Percentiles rank a stretch among this genome's conserved stretches.
Conservation (phyloP, 768 basidiomycete genomes). For the Auricularia sp. region DNA sequence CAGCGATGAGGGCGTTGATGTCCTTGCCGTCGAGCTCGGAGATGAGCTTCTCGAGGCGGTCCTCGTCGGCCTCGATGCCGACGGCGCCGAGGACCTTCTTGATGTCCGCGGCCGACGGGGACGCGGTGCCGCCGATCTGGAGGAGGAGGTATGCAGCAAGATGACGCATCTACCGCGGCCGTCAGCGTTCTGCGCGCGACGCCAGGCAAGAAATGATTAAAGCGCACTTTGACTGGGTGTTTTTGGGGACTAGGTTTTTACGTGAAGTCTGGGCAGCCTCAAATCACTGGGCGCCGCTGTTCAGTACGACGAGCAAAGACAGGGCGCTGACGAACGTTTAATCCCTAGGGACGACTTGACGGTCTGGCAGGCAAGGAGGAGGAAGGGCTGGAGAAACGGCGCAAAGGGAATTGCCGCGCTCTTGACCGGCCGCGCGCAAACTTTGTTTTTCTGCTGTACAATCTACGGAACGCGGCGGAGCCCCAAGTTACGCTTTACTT, state of each 20-base stretch:
- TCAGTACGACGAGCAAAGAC: not conserved
- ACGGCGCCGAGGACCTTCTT: constrained; percentile 78
- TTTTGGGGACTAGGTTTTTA: constrained; percentile 18
- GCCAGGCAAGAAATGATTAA: not conserved
- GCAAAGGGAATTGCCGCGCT: not conserved
- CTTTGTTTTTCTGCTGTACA: not conserved
- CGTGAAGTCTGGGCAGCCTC: constrained; percentile 65
- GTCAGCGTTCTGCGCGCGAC: not conserved
- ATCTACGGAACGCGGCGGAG: not conserved
- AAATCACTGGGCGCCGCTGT: constrained; percentile 49
- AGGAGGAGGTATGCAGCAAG: constrained; percentile 97
- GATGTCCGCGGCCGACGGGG: constrained; percentile 78
- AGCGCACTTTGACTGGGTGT: constrained; percentile 33
- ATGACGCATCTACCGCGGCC: constrained; percentile 61
- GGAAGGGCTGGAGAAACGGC: not conserved
- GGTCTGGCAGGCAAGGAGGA: constrained; percentile 27
- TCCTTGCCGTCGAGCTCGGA: constrained; percentile 88
- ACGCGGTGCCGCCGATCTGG: constrained; percentile 84
- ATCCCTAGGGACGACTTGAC: constrained; percentile 92
- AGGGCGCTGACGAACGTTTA: constrained; percentile 46
- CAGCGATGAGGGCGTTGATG: constrained; percentile 82
- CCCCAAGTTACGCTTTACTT: not conserved
- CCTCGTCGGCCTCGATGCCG: constrained; percentile 81
- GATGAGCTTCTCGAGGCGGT: constrained; percentile 71
- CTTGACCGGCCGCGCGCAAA: constrained; percentile 38